phyloP scores from a whole-genome alignment of 2,329 filamentous ascomycete genomes.

The Venturiaceae sp. region DNA sequence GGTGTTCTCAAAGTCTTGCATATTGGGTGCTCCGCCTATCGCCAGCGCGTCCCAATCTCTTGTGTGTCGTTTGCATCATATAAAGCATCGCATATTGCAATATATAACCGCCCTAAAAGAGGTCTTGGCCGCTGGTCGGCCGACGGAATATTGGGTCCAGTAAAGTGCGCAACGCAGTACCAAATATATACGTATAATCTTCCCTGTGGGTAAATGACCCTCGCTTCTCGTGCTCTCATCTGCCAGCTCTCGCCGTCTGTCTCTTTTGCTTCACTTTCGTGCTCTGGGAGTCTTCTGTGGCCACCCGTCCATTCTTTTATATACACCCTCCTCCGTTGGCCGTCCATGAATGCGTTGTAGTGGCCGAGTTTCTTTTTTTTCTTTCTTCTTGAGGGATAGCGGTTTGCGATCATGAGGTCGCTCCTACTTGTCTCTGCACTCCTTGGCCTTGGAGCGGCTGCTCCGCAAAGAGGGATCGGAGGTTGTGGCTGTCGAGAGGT shows the following conservation, averaged over 20 bases:
- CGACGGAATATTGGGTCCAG: not conserved
- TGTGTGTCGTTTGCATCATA: not conserved
- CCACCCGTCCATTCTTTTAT: conserved; percentile 2
- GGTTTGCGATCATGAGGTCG: not conserved
- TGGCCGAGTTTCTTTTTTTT: not conserved
- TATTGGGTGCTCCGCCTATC: too few relatives aligned
- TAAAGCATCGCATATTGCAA: conserved; percentile 1
- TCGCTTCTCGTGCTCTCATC: not conserved
- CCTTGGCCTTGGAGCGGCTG: not conserved
- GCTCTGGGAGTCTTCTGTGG: not conserved
- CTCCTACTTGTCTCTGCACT: not conserved
- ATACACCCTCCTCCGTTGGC: too few relatives aligned
- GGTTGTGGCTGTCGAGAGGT: conserved; percentile 4
- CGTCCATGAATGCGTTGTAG: not conserved
- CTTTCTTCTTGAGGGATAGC: not conserved
- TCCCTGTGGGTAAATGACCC: not conserved
- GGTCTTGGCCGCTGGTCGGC: not conserved
- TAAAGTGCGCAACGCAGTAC: not conserved
- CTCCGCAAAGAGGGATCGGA: not conserved
- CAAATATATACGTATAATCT: not conserved
- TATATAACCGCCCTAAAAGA: not conserved
- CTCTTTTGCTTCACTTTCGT: not conserved
- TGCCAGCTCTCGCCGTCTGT: not conserved
- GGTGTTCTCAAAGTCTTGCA: too few relatives aligned
- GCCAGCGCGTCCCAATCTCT: too few relatives aligned